Conservation (phyloP, 108 stramenopile genomes). For the Cyclostephanos tholiformis region DNA sequence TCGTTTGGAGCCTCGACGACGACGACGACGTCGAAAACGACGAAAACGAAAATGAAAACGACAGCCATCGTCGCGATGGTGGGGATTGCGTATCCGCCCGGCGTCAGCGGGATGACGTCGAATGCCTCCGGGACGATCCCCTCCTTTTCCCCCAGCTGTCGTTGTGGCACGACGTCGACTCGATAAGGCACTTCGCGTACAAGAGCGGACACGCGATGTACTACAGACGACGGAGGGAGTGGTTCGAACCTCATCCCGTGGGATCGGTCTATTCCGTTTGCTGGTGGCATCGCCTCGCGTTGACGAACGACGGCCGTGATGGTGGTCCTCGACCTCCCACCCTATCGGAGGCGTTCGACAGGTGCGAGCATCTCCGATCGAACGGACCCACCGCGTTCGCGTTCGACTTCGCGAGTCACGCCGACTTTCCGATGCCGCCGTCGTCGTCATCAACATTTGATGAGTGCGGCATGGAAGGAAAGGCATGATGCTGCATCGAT, state of each 20-base stretch:
- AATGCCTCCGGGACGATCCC: conserved; percentile 18
- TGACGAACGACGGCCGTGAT: neutral
- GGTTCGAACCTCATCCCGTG: conserved; percentile 24
- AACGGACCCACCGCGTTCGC: conserved; percentile 24
- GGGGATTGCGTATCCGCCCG: too few relatives aligned
- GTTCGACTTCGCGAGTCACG: conserved; percentile 26
- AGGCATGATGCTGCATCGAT: too few relatives aligned
- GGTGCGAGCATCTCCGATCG: conserved; percentile 1
- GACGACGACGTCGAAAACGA: too few relatives aligned
- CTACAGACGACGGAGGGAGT: conserved; percentile 28
- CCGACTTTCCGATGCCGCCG: conserved; percentile 29
- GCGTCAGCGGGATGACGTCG: conserved; percentile 13
- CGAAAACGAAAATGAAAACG: neutral
- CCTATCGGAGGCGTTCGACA: conserved; percentile 26
- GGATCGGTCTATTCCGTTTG: conserved; percentile 14
- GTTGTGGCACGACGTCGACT: conserved; percentile 21
- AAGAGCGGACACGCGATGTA: conserved; percentile 47
- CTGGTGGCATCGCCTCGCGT: conserved; percentile 25
- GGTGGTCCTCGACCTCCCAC: conserved; percentile 16
- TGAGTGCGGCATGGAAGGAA: too few relatives aligned
- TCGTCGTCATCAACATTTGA: too few relatives aligned
- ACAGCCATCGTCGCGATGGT: too few relatives aligned
- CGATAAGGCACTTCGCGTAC: conserved; percentile 34
- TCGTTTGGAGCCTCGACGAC: conserved; percentile 32
- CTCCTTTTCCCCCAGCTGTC: conserved; percentile 41